Conservation (phyloP, 345 rosid species). For the Mallotus nudiflorus region DNA sequence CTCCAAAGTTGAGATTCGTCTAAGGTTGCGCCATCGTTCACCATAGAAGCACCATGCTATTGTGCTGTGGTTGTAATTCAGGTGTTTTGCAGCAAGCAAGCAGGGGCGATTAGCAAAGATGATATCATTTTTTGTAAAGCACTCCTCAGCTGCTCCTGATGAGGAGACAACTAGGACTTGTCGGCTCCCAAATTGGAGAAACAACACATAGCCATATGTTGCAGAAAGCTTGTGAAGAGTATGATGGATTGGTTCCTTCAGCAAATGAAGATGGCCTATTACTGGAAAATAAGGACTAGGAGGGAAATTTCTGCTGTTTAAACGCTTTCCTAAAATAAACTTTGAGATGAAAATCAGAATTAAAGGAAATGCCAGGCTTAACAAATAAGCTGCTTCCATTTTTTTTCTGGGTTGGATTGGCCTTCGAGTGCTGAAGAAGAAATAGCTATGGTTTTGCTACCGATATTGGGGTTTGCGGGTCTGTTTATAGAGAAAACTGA, state of each 20-base stretch:
- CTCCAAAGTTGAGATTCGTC: slow-evolving; percentile 13
- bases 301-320: slow-evolving; percentile 14
- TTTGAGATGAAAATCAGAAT: background rate
- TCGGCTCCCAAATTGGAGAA: slow-evolving; percentile 24
- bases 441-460: too few species aligned
- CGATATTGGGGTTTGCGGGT: too few species aligned
- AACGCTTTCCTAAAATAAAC: background rate
- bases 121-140: slow-evolving; percentile 17
- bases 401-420: too few species aligned
- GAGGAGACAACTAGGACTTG: slow-evolving; percentile 26
- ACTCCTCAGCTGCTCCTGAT: slow-evolving; percentile 18
- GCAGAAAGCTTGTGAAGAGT: slow-evolving; percentile 20
- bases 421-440: too few species aligned
- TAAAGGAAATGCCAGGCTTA: slow-evolving; percentile 2
- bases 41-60: slow-evolving; percentile 17
- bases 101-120: slow-evolving; percentile 24
- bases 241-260: slow-evolving; percentile 24
- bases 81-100: slow-evolving; percentile 16
- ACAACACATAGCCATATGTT: slow-evolving; percentile 31
- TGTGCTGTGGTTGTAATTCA: slow-evolving; percentile 26
- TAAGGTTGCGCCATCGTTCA: slow-evolving; percentile 24
- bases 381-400: slow-evolving; percentile 12
- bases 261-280: slow-evolving; percentile 31
- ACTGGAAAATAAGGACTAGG: slow-evolving; percentile 34
- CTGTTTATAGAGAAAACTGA: too few species aligned